A percentile compares a stretch with the other conserved stretches of the same genome.
These are phyloP conservation scores for Barnettozyma californica DNA, from an alignment of 805 yeast species.

Conservation along the genomic window DNA sequence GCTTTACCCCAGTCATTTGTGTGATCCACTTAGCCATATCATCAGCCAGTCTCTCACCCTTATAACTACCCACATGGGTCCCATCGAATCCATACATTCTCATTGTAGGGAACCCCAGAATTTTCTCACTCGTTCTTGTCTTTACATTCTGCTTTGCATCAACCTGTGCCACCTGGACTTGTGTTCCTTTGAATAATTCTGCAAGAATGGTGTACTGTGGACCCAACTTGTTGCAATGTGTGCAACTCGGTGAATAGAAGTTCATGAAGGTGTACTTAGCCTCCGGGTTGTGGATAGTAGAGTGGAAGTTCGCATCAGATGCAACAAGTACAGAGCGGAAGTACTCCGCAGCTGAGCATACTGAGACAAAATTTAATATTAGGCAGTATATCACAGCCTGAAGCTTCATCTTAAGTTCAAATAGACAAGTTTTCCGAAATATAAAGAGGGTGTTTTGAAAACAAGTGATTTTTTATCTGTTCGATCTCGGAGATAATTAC, in stretches of 20 bases:
- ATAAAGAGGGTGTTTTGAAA: background rate
- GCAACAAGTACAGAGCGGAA: slow-evolving; percentile 20
- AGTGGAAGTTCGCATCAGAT: slow-evolving; percentile 18
- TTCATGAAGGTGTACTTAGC: slow-evolving; percentile 22
- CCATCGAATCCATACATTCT: slow-evolving; percentile 40
- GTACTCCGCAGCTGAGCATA: background rate
- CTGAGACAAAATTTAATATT: too few relatives aligned
- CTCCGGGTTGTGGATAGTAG: slow-evolving; percentile 14
- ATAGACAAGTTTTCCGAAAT: too few relatives aligned
- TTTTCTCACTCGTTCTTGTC: slow-evolving; percentile 34
- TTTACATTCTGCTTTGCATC: slow-evolving; percentile 31
- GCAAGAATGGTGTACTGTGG: slow-evolving; percentile 42
- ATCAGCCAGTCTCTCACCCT: slow-evolving; percentile 29
- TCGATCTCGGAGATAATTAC: background rate
- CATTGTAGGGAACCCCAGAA: slow-evolving; percentile 45
- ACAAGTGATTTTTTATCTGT: background rate
- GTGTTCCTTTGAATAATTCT: slow-evolving; percentile 35
- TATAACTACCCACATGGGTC: slow-evolving; percentile 34
- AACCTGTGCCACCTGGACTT: slow-evolving; percentile 31
- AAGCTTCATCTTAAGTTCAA: background rate
- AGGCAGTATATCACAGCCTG: background rate
- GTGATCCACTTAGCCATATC: slow-evolving; percentile 28
- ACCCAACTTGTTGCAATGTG: slow-evolving; percentile 39
- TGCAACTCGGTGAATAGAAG: slow-evolving; percentile 41
- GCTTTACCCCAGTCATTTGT: slow-evolving; percentile 30